A percentile compares a stretch with the other conserved stretches of the same genome.
phyloP scores from a whole-genome alignment of 2,329 filamentous ascomycete genomes.

The Knoxdaviesia capensis region DNA sequence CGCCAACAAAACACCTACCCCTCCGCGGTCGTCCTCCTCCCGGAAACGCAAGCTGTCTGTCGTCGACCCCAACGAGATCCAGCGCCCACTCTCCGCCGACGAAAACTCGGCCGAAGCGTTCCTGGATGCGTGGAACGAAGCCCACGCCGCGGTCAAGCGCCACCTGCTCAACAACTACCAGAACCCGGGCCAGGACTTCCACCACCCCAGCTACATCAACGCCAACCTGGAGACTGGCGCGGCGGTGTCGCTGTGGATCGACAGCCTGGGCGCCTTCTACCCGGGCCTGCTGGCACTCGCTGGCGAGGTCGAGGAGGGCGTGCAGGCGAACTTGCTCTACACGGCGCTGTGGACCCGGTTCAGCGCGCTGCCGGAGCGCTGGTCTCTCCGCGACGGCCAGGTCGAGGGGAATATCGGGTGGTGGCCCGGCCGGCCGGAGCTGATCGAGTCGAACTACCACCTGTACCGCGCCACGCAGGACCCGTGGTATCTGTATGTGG shows the following conservation, averaged over 20 bases:
- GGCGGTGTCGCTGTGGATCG: slow-evolving; percentile 80
- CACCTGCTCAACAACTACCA: slow-evolving; percentile 57
- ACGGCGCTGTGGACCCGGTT: slow-evolving; percentile 91
- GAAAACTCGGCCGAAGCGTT: slow-evolving; percentile 62
- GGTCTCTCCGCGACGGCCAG: slow-evolving; percentile 67
- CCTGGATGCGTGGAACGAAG: slow-evolving; percentile 62
- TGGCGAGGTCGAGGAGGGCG: slow-evolving; percentile 77
- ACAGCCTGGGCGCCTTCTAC: slow-evolving; percentile 90
- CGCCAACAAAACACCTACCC: slow-evolving; percentile 18
- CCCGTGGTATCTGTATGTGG: slow-evolving; percentile 89
- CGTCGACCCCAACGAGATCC: slow-evolving; percentile 45
- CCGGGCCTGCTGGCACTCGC: slow-evolving; percentile 71
- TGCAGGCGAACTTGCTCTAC: slow-evolving; percentile 75
- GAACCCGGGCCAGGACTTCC: slow-evolving; percentile 19
- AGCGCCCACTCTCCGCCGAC: slow-evolving; percentile 37
- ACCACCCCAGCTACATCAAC: slow-evolving; percentile 86
- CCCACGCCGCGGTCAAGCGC: slow-evolving; percentile 70
- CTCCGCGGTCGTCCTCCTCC: slow-evolving; percentile 17
- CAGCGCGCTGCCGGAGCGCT: slow-evolving; percentile 81
- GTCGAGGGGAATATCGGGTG: slow-evolving; percentile 77
- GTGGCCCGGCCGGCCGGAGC: slow-evolving; percentile 92
- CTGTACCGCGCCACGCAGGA: slow-evolving; percentile 86
- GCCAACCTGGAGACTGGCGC: slow-evolving; percentile 78
- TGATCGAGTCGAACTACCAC: slow-evolving; percentile 92
- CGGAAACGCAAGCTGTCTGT: slow-evolving; percentile 10